Conservation (phyloP, 495 filamentous ascomycete genomes). For the Trichoderma virens region DNA sequence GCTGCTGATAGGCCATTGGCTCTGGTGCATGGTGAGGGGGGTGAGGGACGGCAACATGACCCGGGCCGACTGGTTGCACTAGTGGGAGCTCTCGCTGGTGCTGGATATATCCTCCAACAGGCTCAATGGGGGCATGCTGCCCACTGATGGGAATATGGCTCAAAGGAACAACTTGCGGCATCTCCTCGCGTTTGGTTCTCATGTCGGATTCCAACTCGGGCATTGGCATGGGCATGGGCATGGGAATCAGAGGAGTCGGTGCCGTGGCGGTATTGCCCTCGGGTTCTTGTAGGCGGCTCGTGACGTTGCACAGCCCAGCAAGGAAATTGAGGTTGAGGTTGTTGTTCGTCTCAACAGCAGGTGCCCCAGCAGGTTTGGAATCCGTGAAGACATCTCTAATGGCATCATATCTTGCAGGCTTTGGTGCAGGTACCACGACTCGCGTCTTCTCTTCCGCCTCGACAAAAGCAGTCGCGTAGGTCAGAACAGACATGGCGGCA, state of each 20-base stretch:
- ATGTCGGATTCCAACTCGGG: not conserved
- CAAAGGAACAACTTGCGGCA: not conserved
- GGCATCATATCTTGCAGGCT: constrained; percentile 37
- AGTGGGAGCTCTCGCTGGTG: not conserved
- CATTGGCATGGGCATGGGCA: too few relatives aligned
- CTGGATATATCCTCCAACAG: not conserved
- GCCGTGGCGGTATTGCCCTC: not conserved
- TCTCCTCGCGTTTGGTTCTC: not conserved
- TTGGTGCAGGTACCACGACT: not conserved
- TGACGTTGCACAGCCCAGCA: constrained; percentile 6
- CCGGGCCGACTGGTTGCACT: not conserved
- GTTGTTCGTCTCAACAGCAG: constrained; percentile 9
- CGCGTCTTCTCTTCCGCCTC: not conserved
- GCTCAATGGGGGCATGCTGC: not conserved
- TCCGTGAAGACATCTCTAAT: constrained; percentile 39
- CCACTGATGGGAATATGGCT: not conserved
- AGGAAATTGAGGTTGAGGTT: constrained; percentile 12
- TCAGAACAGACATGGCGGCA: not conserved
- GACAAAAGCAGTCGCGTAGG: constrained; percentile 5
- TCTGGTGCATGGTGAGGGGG: not conserved
- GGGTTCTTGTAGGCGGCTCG: not conserved
- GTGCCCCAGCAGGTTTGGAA: constrained; percentile 19
- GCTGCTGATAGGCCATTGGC: not conserved
- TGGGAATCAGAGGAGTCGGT: not conserved
- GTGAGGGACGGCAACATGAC: not conserved